Evolutionary conservation across 352 stramenopile genomes (phyloP).

Genomic region (Aphanomyces euteiches): DNA sequence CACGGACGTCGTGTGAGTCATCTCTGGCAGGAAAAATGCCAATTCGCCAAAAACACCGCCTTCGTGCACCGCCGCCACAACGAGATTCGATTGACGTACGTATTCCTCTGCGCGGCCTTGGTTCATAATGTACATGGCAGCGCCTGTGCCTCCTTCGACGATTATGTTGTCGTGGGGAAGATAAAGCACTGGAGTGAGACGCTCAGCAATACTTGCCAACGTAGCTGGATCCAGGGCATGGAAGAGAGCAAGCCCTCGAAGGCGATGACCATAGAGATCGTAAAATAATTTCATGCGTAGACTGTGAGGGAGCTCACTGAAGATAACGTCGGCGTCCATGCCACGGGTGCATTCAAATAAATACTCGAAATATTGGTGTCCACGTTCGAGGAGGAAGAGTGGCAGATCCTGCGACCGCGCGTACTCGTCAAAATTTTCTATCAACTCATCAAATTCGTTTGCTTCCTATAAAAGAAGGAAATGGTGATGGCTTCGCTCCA

Average conservation of each 20-base stretch:
- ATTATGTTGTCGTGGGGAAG: conserved; percentile 69
- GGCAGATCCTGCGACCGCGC: conserved; percentile 61
- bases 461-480: conserved; percentile 35
- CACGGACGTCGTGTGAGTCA: conserved; percentile 58
- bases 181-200: conserved; percentile 63
- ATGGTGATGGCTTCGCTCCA: too few species aligned
- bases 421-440: conserved; percentile 66
- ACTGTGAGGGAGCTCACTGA: conserved; percentile 68
- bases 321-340: conserved; percentile 64
- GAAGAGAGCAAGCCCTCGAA: conserved; percentile 54
- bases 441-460: conserved; percentile 64
- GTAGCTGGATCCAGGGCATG: not conserved
- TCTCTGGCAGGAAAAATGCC: conserved; percentile 61
- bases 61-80: conserved; percentile 51
- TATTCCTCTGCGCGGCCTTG: conserved; percentile 41
- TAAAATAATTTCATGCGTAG: conserved; percentile 65
- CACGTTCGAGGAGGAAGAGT: conserved; percentile 49
- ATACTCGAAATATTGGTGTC: conserved; percentile 66
- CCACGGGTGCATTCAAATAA: conserved; percentile 65
- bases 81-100: conserved; percentile 26
- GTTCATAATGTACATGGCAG: conserved; percentile 74
- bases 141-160: conserved; percentile 56
- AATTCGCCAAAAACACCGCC: conserved; percentile 71
- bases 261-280: conserved; percentile 55
- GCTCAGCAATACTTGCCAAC: conserved; percentile 42